phyloP scores from a whole-genome alignment of 768 basidiomycete genomes.

The Daedaleopsis nitida region DNA sequence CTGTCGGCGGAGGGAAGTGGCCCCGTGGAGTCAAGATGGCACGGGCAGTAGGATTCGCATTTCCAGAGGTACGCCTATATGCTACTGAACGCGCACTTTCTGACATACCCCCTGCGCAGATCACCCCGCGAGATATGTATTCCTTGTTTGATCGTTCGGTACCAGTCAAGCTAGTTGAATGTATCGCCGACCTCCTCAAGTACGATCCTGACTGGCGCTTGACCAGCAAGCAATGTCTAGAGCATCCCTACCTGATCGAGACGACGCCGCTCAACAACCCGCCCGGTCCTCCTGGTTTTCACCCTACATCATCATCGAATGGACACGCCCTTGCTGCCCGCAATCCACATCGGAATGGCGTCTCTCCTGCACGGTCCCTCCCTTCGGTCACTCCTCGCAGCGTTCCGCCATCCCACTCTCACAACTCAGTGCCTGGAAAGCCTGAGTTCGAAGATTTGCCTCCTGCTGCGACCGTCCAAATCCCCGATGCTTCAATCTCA shows the following conservation, averaged over 20 bases:
- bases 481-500: conserved; percentile 51
- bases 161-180: conserved; percentile 82
- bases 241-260: conserved; percentile 88
- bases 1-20: conserved; percentile 90
- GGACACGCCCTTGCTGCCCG: conserved; percentile 8
- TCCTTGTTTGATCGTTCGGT: conserved; percentile 78
- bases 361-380: conserved; percentile 31
- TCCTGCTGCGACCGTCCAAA: conserved; percentile 40
- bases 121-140: conserved; percentile 64
- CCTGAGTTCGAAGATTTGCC: conserved; percentile 41
- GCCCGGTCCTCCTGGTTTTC: conserved; percentile 49
- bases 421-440: conserved; percentile 39
- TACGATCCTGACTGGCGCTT: conserved; percentile 90
- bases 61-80: conserved; percentile 69
- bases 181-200: conserved; percentile 87
- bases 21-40: conserved; percentile 84
- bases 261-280: conserved; percentile 68
- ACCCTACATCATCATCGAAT: conserved; percentile 9
- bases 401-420: conserved; percentile 52
- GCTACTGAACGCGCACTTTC: conserved; percentile 8
- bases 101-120: conserved; percentile 40
- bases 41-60: conserved; percentile 79
- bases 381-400: conserved; percentile 45
- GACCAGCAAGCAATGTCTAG: conserved; percentile 83
- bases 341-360: conserved; percentile 14